Percentiles rank a stretch among this genome's conserved stretches.
Evolutionary conservation across 1,284 basidiomycete genomes (phyloP).

Genomic region (Pseudozyma sp.): DNA sequence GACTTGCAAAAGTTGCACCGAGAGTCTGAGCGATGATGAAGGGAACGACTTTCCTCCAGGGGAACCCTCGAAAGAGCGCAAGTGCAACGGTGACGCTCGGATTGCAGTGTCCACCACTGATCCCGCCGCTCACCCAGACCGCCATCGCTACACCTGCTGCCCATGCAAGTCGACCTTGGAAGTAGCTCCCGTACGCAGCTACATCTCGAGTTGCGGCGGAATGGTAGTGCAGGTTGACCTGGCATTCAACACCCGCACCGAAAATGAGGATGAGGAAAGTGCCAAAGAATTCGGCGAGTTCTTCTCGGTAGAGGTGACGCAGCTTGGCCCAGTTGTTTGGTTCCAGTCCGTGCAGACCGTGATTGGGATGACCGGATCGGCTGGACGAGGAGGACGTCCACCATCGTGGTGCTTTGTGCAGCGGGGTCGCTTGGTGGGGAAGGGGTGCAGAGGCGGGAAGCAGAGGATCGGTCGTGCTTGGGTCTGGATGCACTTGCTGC

Average conservation of each 20-base stretch:
- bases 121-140: slow-evolving; percentile 53
- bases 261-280: slow-evolving; percentile 62
- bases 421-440: slow-evolving; percentile 22
- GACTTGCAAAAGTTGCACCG: slow-evolving; percentile 78
- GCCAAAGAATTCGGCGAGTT: slow-evolving; percentile 58
- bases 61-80: slow-evolving; percentile 79
- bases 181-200: slow-evolving; percentile 47
- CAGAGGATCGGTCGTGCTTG: slow-evolving; percentile 13
- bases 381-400: slow-evolving; percentile 6
- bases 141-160: slow-evolving; percentile 61
- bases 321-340: slow-evolving; percentile 47
- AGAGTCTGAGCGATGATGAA: slow-evolving; percentile 80
- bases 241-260: slow-evolving; percentile 62
- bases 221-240: slow-evolving; percentile 57
- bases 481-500: slow-evolving; percentile 38
- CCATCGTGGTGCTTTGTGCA: slow-evolving; percentile 53
- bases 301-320: slow-evolving; percentile 50
- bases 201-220: slow-evolving; percentile 9
- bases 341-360: background rate
- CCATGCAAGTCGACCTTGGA: slow-evolving; percentile 57
- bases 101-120: slow-evolving; percentile 56
- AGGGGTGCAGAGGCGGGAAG: slow-evolving; percentile 37
- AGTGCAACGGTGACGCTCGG: slow-evolving; percentile 74
- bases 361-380: background rate
- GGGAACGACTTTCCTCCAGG: slow-evolving; percentile 80